Base-by-base conservation (phyloP, 495 filamentous ascomycete genomes). In the Penicillium diatomitis region DNA sequence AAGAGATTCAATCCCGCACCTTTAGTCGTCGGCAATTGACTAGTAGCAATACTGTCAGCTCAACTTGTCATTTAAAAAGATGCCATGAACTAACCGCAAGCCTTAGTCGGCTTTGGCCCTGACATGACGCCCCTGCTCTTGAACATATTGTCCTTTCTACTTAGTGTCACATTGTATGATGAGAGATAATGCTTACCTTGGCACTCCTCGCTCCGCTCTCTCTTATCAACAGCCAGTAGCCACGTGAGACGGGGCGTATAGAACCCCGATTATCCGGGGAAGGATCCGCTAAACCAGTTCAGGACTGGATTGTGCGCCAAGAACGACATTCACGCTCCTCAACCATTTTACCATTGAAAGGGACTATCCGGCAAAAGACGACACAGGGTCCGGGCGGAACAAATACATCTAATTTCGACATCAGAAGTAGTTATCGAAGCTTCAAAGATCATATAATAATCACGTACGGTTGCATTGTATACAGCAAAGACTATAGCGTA, bases 1-100 rank as follows among this genome's bases (percentile, higher is more conserved):
- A 11, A 7, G 42, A 28, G 7, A 36, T 2, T 31, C 11, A n/a
- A 34, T 44, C 3, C 28, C 4, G 9, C 52, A 62, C 62, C 69
- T 72, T 70, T 32, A 67, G 54, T 50, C 65, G 54, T 41, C 66
- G 63, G 48, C 68, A 71, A 53, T 69, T 67, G 51, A 69, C 68
- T 71, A 37, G 5, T 8, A 8, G 12, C 4, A 3, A 27, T 42
- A 4, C 28, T 8, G 42, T 67, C 52, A 66, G 61, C 43, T 10
- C 32, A 32, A 10, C 8, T 11, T 5, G 8, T 27, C 9, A 10
- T 20, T 20, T 9, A 32, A 30, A 6, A 12, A 27, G 0, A 30
- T 3, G 8, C n/a, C 6, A 9, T 29, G 11, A n/a, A 58, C 68
- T 56, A 37, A 67, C 68, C 64, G 48, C 67, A 71, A 12, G 68